phyloP scores from a whole-genome alignment of 306 rosid genomes.

The Castanea sativa region DNA sequence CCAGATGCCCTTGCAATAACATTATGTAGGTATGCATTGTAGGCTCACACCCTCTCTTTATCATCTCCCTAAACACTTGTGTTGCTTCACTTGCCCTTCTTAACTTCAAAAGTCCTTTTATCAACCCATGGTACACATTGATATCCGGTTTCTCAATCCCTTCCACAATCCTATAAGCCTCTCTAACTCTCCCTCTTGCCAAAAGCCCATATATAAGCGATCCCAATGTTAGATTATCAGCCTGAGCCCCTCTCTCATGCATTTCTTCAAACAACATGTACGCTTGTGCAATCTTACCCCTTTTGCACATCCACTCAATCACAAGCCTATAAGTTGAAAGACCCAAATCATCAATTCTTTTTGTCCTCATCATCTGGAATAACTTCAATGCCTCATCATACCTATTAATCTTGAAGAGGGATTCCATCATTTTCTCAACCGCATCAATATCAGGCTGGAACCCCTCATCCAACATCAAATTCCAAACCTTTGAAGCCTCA shows the following conservation, averaged over 20 bases:
- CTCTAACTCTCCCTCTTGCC: conserved; percentile 43
- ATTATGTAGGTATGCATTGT: conserved; percentile 36
- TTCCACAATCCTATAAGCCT: conserved; percentile 41
- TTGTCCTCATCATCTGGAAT: conserved; percentile 48
- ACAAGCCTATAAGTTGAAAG: conserved; percentile 59
- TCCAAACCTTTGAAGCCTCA: conserved; percentile 80
- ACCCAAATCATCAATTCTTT: conserved; percentile 54
- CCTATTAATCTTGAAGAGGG: conserved; percentile 54
- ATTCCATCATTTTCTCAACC: conserved; percentile 44
- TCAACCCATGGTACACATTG: conserved; percentile 65
- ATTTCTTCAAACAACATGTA: conserved; percentile 64
- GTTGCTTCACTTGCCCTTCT: conserved; percentile 75
- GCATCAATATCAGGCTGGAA: conserved; percentile 46
- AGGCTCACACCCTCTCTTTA: conserved; percentile 50
- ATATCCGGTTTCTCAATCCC: conserved; percentile 39
- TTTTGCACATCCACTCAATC: conserved; percentile 65
- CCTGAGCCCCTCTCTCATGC: conserved; percentile 52
- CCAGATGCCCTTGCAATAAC: conserved; percentile 80
- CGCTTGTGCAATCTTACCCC: conserved; percentile 50
- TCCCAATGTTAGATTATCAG: conserved; percentile 51
- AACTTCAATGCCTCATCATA: conserved; percentile 61
- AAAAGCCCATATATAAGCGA: conserved; percentile 55
- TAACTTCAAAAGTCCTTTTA: conserved; percentile 75
- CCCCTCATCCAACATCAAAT: conserved; percentile 78
- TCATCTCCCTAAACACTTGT: conserved; percentile 68